Base-by-base conservation (phyloP, 108 stramenopile species). In the Skeletonema marinoi region DNA sequence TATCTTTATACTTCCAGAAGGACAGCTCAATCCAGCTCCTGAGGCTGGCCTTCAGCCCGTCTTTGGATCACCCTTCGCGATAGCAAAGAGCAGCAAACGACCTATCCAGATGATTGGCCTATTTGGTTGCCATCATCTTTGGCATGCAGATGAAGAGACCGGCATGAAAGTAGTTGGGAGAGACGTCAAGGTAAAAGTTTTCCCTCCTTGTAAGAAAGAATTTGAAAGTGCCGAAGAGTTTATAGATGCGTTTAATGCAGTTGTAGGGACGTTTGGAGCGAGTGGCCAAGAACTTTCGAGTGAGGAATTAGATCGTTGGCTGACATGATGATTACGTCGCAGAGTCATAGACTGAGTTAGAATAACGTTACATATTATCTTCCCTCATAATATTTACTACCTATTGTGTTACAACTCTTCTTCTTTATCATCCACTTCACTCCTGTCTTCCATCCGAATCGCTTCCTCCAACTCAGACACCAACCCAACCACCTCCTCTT, bases 21-120 rank as follows among this genome's bases (percentile, higher is more conserved):
- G 94, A 39, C 94, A 96, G 72, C 74, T 92, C 48, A 96, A 96
- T 76, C 94, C 94, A 1, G 75, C 71, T 13, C 94, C 94, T 8
- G 88, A 90, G 66, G 65, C 85, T 13, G 90, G 91, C 10, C 66
- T 93, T 21, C 78, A 88, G 60, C 89, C 89, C 21, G 70, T 90
- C 17, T 92, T 89, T 66, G 70, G 87, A 8, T 92, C 92, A 29
- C 92, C 94, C 32, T 93, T 71, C 68, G 88, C 86, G 21, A 65
- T 96, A 65, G 89, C 94, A 8, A 73, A 78, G 46, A 89, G 88
- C 77, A 85, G 88, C 33, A 72, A 76, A 38, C 76, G 94, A 31
- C 92, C 89, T 11, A 93, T 96, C 63, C 87, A 84, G 56, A 86
- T 96, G 82, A 87, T 96, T 75, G 91, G 87, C 7, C 32, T 93